Percentiles rank a stretch among this genome's conserved stretches.
Conservation (phyloP, 495 filamentous ascomycete genomes). For the Hypoxylon perforatum region DNA sequence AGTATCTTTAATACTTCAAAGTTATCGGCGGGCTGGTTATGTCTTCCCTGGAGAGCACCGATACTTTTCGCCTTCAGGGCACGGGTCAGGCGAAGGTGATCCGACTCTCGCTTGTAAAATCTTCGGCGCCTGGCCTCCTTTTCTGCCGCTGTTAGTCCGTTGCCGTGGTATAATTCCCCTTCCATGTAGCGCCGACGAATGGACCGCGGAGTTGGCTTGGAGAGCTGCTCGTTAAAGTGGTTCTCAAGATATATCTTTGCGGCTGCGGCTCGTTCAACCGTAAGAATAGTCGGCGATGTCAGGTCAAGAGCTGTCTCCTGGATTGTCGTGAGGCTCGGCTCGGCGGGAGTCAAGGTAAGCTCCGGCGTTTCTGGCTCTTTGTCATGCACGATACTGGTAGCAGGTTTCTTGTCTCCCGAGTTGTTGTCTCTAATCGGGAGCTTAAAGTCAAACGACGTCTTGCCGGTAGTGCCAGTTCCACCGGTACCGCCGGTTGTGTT, state of each 20-base stretch:
- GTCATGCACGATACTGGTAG: constrained; percentile 36
- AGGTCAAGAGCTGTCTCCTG: constrained; percentile 52
- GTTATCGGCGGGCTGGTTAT: constrained; percentile 55
- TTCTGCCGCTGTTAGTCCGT: constrained; percentile 66
- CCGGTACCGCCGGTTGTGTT: constrained; percentile 46
- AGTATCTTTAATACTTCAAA: constrained; percentile 86
- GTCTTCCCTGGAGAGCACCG: constrained; percentile 35
- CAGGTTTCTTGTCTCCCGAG: constrained; percentile 36
- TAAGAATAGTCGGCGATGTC: constrained; percentile 71
- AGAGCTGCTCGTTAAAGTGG: constrained; percentile 75
- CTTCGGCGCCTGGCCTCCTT: constrained; percentile 61
- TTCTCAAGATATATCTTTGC: constrained; percentile 90
- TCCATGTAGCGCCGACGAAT: constrained; percentile 77
- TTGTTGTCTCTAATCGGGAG: constrained; percentile 33
- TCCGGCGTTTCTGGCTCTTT: constrained; percentile 34
- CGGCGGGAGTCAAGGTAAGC: constrained; percentile 40
- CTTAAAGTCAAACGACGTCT: constrained; percentile 58
- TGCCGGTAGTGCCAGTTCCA: constrained; percentile 47
- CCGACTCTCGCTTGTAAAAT: constrained; percentile 74
- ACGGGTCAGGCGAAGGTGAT: constrained; percentile 79
- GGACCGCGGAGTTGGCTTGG: constrained; percentile 66
- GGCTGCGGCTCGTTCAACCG: constrained; percentile 79
- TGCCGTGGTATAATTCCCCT: constrained; percentile 62
- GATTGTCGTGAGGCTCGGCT: constrained; percentile 53
- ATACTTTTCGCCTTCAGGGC: constrained; percentile 72